Base-by-base conservation (phyloP, 176 grass and related monocot species). In the Eragrostis nindensis region DNA sequence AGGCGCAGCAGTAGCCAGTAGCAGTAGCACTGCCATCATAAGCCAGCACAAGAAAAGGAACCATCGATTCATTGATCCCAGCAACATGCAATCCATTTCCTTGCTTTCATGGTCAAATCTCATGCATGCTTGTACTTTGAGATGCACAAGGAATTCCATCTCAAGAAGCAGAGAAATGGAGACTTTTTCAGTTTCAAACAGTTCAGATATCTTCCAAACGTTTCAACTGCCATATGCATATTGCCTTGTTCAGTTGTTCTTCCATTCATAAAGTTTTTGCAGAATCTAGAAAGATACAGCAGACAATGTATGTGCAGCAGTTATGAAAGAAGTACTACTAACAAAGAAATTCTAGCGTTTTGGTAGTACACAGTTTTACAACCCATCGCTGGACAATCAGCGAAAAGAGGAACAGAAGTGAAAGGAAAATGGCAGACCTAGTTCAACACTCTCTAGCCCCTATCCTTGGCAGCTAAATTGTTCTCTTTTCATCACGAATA, bases 1-100 rank as follows among this genome's bases (percentile, higher is more conserved):
- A 75, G 82, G 54, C 55, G 60, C 39, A 4, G 70, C 56, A 54
- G 72, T 18, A 61, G 24, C 22, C 11, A 24, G 2, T 55, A 55
- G 57, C 32, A 36, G 32, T 36, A 66, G 21, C 16, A 66, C 36
- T 55, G 80, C 59, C 14, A 86, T 80, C 40, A 73, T 86, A 66
- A 42, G 61, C 26, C 83, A 21, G 45, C 75, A 74, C 84, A 44
- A 47, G 45, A 47, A 83, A 73, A 82, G 38, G 61, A 79, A 59
- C 68, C 84, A 80, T 80, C 76, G 48, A 72, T 41, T 44, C 76
- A 38, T 86, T 69, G 69, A 48, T 86, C 60, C 60, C 39, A 81
- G 66, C 66, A 5, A 79, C 72, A 60, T 57, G 21, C 47, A 21
- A 79, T 63, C 62, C 63, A 60, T 22, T 4, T 24, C 17, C 19